Base-by-base conservation (phyloP, 345 rosid species). In the Salix udensis region DNA sequence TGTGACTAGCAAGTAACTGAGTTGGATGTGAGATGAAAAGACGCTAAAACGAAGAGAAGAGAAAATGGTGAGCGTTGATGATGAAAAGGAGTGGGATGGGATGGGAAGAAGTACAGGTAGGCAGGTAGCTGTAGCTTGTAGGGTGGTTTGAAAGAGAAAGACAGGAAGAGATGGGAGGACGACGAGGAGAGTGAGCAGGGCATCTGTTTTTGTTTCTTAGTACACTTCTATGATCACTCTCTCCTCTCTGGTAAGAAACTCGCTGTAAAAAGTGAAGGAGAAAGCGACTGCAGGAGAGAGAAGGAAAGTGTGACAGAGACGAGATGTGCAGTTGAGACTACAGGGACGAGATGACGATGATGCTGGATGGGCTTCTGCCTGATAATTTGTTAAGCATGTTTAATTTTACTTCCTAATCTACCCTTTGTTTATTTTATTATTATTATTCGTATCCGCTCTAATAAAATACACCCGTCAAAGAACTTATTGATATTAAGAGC, bases 241-340 rank as follows among this genome's bases (percentile, higher is more conserved):
- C 44, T 37, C 46, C 40, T 42, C 68, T 74, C 71, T 37, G 67
- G 82, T 67, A 60, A 34, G 37, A 34, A 34, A 80, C 23, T 72
- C 46, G 74, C 85, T 79, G 80, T 77, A 72, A 74, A 77, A 80
- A 65, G 44, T 23, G 72, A 60, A 60, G 65, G 53, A 30, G 72
- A 60, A 66, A 73, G 81, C 40, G 72, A 80, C 69, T 8, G 28
- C 19, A 28, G 7, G 65, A 69, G 58, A 73, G 60, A 39, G 64
- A 62, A 72, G 10, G 24, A 19, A 55, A 65, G 68, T 4, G 39
- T 58, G 19, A 73, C 46, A 72, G 74, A 76, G 75, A 40, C 44
- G 12, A 40, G 44, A 40, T 40, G 13, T 58, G 19, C 26, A 58
- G 48, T 12, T 2, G 48, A 44, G 14, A 12, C 48, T 12, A 73